Evolutionary conservation across 257 asterid genomes (phyloP).

Genomic region (Capsicum rhomboideum): DNA sequence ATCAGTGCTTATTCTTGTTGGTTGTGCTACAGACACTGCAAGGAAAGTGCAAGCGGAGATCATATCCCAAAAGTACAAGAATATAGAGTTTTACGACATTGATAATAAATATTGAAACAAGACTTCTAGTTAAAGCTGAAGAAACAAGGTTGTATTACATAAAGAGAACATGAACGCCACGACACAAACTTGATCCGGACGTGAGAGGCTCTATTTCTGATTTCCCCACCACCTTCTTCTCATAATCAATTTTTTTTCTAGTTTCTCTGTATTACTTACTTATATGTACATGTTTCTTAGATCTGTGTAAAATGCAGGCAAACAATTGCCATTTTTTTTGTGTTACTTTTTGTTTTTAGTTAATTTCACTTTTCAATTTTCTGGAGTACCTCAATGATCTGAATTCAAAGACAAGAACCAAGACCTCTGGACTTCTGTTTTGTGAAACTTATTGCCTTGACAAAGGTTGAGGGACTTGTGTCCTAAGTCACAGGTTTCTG

Average conservation of each 20-base stretch:
- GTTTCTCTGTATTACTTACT: not conserved
- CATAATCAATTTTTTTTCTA: not conserved
- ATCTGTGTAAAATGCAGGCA: not conserved
- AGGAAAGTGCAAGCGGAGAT: conserved; percentile 93
- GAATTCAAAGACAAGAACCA: not conserved
- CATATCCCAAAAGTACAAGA: conserved; percentile 91
- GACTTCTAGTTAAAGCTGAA: not conserved
- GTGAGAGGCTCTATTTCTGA: not conserved
- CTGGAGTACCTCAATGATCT: not conserved
- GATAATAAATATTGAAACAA: conserved; percentile 27
- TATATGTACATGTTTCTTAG: conserved; percentile 1
- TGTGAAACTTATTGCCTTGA: not conserved
- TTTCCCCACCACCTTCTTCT: not conserved
- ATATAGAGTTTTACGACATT: conserved; percentile 63
- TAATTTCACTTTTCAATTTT: not conserved
- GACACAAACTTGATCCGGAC: not conserved
- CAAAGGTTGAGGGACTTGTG: not conserved
- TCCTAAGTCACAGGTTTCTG: not conserved
- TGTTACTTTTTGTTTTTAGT: not conserved
- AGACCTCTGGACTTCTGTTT: not conserved
- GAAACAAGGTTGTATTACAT: not conserved
- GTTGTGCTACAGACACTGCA: conserved; percentile 97
- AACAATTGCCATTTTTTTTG: not conserved
- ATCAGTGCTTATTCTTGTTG: conserved; percentile 89
- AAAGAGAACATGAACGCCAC: not conserved